Conservation (phyloP, 305 asterid genomes). For the Salvia sclarea region DNA sequence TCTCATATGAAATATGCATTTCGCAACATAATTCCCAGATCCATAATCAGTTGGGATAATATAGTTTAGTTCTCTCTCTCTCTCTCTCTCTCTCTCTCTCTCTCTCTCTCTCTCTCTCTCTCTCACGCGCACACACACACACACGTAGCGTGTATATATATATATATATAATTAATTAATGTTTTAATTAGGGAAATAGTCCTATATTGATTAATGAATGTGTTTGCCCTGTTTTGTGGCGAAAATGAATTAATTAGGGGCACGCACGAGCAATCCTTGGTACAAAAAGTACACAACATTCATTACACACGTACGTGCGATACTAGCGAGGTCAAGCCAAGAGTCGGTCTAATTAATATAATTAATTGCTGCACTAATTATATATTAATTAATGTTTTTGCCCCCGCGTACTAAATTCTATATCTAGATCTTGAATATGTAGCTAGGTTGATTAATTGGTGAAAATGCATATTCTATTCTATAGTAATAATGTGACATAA, state of each 20-base stretch:
- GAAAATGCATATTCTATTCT: conserved; percentile 3
- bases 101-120: no score
- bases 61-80: not conserved
- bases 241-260: not conserved
- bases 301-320: conserved; percentile 34
- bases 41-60: not conserved
- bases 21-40: not conserved
- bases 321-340: conserved; percentile 32
- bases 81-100: no score
- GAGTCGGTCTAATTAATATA: conserved; percentile 13
- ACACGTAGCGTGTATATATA: no score
- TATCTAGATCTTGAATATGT: conserved; percentile 26
- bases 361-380: not conserved
- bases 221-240: no score
- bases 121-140: not conserved
- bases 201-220: no score
- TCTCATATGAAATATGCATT: no score
- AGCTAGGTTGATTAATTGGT: conserved; percentile 11
- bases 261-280: conserved; percentile 31
- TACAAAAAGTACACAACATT: conserved; percentile 24
- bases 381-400: not conserved
- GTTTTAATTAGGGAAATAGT: no score
- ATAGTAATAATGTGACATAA: not conserved
- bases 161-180: no score
- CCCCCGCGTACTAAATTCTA: conserved; percentile 11